These are phyloP conservation scores for Antrodiella citrinella DNA, from an alignment of 768 basidiomycete genomes.

Conservation along the genomic window DNA sequence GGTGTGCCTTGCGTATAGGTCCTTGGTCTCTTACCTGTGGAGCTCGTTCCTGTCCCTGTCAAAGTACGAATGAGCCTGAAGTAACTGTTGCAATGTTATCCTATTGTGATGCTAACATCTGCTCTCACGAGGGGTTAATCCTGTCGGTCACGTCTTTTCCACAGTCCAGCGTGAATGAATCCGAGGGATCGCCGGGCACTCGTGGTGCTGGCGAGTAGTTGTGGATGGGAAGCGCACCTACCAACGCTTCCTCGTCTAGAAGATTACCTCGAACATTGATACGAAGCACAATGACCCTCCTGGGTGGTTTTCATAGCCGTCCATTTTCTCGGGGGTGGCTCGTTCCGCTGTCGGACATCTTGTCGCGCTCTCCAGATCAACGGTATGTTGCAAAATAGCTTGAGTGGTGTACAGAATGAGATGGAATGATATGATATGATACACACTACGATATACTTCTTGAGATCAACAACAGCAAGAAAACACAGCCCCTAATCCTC, in stretches of 20 bases:
- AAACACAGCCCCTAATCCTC: conserved; percentile 38
- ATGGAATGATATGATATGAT: neutral
- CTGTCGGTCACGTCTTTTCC: too few species aligned
- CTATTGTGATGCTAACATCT: neutral
- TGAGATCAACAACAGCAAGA: neutral
- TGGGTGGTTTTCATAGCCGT: neutral
- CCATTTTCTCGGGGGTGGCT: conserved; percentile 8
- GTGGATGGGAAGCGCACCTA: conserved; percentile 1
- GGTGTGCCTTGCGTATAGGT: too few species aligned
- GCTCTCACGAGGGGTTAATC: too few species aligned
- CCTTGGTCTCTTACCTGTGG: neutral
- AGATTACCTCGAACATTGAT: conserved; percentile 5
- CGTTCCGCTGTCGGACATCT: conserved; percentile 18
- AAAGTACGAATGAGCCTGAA: neutral
- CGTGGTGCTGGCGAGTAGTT: conserved; percentile 1
- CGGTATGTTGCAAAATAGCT: conserved; percentile 1
- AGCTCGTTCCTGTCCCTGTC: conserved; percentile 2
- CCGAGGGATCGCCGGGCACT: neutral
- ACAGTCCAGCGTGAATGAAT: too few species aligned
- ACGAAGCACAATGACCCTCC: conserved; percentile 16
- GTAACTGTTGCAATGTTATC: neutral
- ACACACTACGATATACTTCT: conserved; percentile 2
- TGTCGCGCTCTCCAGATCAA: neutral
- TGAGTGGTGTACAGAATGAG: neutral
- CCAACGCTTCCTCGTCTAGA: conserved; percentile 6